Base-by-base conservation (phyloP, 768 basidiomycete genomes). In the Cystofilobasidium capitatum region DNA sequence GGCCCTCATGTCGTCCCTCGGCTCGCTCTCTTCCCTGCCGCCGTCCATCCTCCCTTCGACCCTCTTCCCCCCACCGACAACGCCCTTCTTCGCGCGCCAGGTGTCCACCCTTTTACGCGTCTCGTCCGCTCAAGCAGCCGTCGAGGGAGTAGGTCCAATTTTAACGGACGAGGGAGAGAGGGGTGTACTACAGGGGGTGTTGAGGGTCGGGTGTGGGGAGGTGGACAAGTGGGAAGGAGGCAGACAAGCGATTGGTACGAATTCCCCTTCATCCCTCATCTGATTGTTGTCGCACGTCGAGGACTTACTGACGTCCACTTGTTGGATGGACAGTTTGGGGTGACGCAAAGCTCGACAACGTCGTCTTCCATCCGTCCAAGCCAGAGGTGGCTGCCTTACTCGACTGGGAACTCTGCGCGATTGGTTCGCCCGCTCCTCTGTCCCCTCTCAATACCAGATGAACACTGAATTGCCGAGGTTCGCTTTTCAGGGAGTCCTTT, bases 391-490 rank as follows among this genome's bases (percentile, higher is more conserved):
- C 20, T 16, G 31, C 29, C 51, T 4, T 55, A 5, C 51, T 55
- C 29, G 51, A 55, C 51, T 55, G 51, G 51, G 51, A 55, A 17
- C 31, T 55, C 5, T 55, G 51, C 31, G 51, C 51, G 4, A 55
- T 55, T 22, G 51, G 51, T 55, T 3, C 5, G 26, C n/a, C n/a
- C n/a, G n/a, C n/a, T 29, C 31, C 31, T 55, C 24, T 12, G 14
- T 6, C 49, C 9, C n/a, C 6, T 7, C 7, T 20, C 5, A 7
- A n/a, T 51, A 20, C 9, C n/a, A 7, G 5, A 51, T 29, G 26
- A 26, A 29, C 26, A 7, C n/a, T 12, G 24, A 51, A 4, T 20
- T 51, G 49, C 7, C n/a, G n/a, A n/a, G n/a, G 4, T 51, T 5
- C 49, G 6, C 49, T 29, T 20, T 5, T 2, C 26, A 55, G 51